These are phyloP conservation scores for Teunomyces lycoperdinae DNA, from an alignment of 805 yeast genomes.

Conservation along the genomic window DNA sequence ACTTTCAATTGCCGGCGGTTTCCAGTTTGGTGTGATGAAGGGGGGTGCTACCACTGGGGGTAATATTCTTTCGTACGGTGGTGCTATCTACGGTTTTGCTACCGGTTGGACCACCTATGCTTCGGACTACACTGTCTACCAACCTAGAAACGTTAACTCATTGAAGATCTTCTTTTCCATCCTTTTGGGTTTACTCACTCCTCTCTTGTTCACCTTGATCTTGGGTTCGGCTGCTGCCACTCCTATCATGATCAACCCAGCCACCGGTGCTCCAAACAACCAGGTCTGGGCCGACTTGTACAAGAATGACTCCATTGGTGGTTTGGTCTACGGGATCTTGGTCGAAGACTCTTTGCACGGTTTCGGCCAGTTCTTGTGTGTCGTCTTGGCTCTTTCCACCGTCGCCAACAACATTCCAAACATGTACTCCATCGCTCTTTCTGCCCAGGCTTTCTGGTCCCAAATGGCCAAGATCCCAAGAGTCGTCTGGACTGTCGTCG, in stretches of 20 bases:
- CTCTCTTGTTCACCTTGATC: slow-evolving; percentile 68
- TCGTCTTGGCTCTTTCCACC: slow-evolving; percentile 78
- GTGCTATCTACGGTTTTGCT: slow-evolving; percentile 81
- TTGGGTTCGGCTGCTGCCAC: slow-evolving; percentile 86
- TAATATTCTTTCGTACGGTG: slow-evolving; percentile 74
- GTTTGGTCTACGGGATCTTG: slow-evolving; percentile 73
- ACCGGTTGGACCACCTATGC: slow-evolving; percentile 95
- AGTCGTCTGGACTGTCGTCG: slow-evolving; percentile 74
- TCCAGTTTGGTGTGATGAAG: slow-evolving; percentile 35
- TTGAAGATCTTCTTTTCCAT: slow-evolving; percentile 62
- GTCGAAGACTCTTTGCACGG: slow-evolving; percentile 81
- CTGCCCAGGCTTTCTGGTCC: slow-evolving; percentile 83
- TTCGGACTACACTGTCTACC: slow-evolving; percentile 87
- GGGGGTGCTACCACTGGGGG: slow-evolving; percentile 74
- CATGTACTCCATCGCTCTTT: slow-evolving; percentile 85
- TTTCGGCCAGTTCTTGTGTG: slow-evolving; percentile 88
- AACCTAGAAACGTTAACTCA: slow-evolving; percentile 62
- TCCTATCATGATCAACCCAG: slow-evolving; percentile 48
- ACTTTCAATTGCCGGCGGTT: slow-evolving; percentile 63
- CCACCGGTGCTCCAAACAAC: slow-evolving; percentile 53
- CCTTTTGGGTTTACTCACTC: slow-evolving; percentile 59
- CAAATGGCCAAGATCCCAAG: slow-evolving; percentile 75
- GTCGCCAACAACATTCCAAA: slow-evolving; percentile 91
- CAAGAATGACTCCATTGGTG: slow-evolving; percentile 63
- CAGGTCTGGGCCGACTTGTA: slow-evolving; percentile 50